These are phyloP conservation scores for Diaporthe aspalathi DNA, from an alignment of 2,329 filamentous ascomycete species.

Conservation along the genomic window DNA sequence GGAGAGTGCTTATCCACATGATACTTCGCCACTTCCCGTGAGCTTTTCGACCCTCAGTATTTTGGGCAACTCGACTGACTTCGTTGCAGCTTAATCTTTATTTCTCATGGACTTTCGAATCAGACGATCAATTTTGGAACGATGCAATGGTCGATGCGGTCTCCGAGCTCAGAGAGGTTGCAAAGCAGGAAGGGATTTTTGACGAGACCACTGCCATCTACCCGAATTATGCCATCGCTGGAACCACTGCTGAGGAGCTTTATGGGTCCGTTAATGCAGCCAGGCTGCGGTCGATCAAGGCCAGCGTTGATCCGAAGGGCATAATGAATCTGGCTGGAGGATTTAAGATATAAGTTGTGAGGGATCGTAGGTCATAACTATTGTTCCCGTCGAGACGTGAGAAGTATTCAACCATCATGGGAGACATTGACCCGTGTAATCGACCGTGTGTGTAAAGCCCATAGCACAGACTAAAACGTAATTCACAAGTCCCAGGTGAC, in stretches of 20 bases:
- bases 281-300: slow-evolving; percentile 41
- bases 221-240: slow-evolving; percentile 44
- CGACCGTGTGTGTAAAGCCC: too few species aligned
- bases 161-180: slow-evolving; percentile 44
- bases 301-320: slow-evolving; percentile 41
- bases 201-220: slow-evolving; percentile 41
- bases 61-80: background rate
- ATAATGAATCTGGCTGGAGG: slow-evolving; percentile 46
- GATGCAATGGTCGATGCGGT: slow-evolving; percentile 43
- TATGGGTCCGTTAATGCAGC: slow-evolving; percentile 42
- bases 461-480: too few species aligned
- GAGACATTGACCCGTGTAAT: too few species aligned
- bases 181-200: slow-evolving; percentile 46
- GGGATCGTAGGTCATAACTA: background rate
- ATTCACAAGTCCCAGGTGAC: too few species aligned
- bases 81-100: slow-evolving; percentile 45
- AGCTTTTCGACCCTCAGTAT: background rate
- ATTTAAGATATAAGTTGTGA: slow-evolving; percentile 25
- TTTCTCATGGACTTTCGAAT: slow-evolving; percentile 43
- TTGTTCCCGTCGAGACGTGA: too few species aligned
- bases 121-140: slow-evolving; percentile 47
- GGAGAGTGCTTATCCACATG: slow-evolving; percentile 47
- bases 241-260: slow-evolving; percentile 40
- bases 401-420: too few species aligned
- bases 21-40: slow-evolving; percentile 44